These are phyloP conservation scores for Arthrobotrys musiformis DNA, from an alignment of 2,329 filamentous ascomycete species.

Conservation along the genomic window DNA sequence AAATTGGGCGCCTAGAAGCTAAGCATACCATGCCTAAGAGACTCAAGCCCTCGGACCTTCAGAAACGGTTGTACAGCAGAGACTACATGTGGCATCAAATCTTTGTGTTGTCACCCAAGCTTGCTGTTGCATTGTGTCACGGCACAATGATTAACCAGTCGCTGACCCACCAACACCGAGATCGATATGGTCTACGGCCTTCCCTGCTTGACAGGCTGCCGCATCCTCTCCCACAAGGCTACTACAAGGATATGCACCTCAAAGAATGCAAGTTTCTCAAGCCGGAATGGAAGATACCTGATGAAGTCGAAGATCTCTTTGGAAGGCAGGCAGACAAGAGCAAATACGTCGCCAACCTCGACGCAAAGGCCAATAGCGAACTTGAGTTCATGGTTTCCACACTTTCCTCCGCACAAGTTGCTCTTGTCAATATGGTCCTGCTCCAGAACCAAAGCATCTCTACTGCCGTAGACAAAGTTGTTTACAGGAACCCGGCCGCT, in stretches of 20 bases:
- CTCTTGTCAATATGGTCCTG: conserved; percentile 59
- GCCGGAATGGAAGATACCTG: conserved; percentile 58
- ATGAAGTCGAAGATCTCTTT: conserved; percentile 59
- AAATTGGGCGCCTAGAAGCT: conserved; percentile 59
- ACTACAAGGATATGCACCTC: conserved; percentile 60
- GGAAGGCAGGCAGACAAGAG: conserved; percentile 56
- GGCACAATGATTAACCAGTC: conserved; percentile 59
- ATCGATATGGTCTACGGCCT: conserved; percentile 59
- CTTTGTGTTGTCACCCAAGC: conserved; percentile 60
- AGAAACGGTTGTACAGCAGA: conserved; percentile 59
- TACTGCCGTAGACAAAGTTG: conserved; percentile 57
- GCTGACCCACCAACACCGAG: conserved; percentile 58
- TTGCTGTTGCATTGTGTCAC: conserved; percentile 60
- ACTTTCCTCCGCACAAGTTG: conserved; percentile 58
- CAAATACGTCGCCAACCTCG: conserved; percentile 45
- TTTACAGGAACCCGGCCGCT: conserved; percentile 58
- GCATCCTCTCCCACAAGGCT: conserved; percentile 58
- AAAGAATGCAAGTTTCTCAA: conserved; percentile 59
- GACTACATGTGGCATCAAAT: conserved; percentile 61
- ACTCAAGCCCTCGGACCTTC: conserved; percentile 58
- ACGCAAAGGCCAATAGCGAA: conserved; percentile 57
- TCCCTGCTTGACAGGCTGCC: conserved; percentile 59
- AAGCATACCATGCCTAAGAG: conserved; percentile 58
- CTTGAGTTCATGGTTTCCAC: conserved; percentile 59
- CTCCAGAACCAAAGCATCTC: conserved; percentile 59